phyloP scores from a whole-genome alignment of 208 protist genomes.

The Acanthamoeba lenticulata region DNA sequence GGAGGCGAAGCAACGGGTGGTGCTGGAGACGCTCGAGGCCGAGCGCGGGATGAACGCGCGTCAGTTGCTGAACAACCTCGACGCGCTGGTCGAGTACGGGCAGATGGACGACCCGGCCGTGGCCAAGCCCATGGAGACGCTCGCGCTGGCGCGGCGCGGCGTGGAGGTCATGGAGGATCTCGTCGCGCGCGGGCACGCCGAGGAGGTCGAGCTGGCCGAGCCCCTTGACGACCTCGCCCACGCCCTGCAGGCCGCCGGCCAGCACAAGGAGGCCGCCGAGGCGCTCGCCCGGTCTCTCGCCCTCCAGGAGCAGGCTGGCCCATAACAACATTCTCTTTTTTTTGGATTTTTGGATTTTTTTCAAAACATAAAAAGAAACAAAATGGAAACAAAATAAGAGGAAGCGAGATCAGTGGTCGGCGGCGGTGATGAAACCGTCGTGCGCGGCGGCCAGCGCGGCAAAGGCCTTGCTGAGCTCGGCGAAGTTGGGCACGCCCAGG shows the following conservation, averaged over 20 bases:
- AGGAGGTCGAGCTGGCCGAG: not conserved
- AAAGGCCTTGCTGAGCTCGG: not conserved
- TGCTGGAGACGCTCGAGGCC: not conserved
- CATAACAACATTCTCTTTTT: too few species aligned
- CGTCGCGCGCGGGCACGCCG: not conserved
- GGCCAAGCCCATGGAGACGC: not conserved
- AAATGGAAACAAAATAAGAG: too few species aligned
- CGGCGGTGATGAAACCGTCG: too few species aligned
- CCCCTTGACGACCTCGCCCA: constrained; percentile 13
- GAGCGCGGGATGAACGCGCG: constrained; percentile 18
- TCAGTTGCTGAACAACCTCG: constrained; percentile 37
- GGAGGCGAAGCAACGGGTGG: not conserved
- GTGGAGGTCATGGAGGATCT: not conserved
- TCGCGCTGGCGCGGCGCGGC: not conserved
- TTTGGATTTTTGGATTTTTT: too few species aligned
- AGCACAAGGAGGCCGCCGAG: not conserved
- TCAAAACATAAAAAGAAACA: too few species aligned
- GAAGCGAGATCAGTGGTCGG: too few species aligned
- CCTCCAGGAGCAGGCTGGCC: not conserved
- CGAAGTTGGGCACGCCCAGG: constrained; percentile 7
- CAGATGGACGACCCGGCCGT: too few species aligned
- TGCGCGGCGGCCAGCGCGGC: not conserved
- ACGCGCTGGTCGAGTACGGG: not conserved
- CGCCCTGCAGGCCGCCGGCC: not conserved
- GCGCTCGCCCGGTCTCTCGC: not conserved